These are phyloP conservation scores for Raphanus raphanistrum DNA, from an alignment of 345 rosid species.

Conservation along the genomic window DNA sequence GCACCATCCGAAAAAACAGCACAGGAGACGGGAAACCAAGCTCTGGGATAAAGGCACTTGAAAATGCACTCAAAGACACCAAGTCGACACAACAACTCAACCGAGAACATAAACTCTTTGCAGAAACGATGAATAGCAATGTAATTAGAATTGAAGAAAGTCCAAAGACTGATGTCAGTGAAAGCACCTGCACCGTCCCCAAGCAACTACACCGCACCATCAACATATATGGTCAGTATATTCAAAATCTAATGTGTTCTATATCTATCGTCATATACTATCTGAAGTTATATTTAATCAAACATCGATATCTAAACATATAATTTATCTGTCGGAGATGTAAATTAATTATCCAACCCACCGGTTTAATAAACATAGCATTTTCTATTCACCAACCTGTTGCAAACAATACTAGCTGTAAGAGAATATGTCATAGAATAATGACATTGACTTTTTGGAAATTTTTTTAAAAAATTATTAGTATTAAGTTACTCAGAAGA, in stretches of 20 bases:
- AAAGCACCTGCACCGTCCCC: too few species aligned
- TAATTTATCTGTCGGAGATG: background rate
- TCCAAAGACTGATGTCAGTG: too few species aligned
- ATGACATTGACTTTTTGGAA: constrained; percentile 4
- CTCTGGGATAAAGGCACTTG: too few species aligned
- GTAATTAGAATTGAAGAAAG: too few species aligned
- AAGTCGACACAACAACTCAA: too few species aligned
- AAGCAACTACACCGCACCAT: too few species aligned
- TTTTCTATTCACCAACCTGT: background rate
- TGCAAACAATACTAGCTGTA: constrained; percentile 1
- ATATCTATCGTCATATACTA: background rate
- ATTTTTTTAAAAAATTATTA: too few species aligned
- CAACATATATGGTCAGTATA: constrained; percentile 4
- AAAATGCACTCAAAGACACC: too few species aligned
- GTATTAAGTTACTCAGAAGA: background rate
- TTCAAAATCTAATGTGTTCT: background rate
- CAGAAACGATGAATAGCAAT: too few species aligned
- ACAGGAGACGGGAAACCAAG: too few species aligned
- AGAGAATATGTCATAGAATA: background rate
- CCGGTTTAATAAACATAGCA: background rate
- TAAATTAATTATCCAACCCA: constrained; percentile 3
- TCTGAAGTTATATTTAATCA: background rate
- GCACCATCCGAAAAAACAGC: too few species aligned
- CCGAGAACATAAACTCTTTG: too few species aligned
- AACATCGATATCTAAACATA: background rate